These are phyloP conservation scores for Coemansia sp. DNA, from an alignment of 192 early-diverging fungal species.

Conservation along the genomic window DNA sequence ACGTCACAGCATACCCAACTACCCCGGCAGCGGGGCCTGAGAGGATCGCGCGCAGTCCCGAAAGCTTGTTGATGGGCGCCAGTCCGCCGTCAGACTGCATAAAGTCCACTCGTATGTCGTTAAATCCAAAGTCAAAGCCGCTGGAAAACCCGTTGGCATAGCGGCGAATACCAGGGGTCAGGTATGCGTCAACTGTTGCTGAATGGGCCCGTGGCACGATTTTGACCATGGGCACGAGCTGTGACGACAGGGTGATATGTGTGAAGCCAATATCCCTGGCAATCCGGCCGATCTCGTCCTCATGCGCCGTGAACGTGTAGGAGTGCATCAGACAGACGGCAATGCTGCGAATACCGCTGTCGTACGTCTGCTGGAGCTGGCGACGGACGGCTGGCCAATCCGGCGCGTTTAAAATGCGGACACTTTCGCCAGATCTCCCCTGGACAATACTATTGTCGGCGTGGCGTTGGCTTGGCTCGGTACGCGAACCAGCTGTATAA, in stretches of 20 bases:
- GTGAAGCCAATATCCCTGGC: constrained; percentile 75
- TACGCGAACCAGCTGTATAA: constrained; percentile 56
- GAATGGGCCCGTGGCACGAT: constrained; percentile 91
- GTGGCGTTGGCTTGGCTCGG: background rate
- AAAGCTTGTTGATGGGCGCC: constrained; percentile 79
- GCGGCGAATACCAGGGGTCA: constrained; percentile 85
- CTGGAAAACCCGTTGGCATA: constrained; percentile 83
- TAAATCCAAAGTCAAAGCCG: constrained; percentile 72
- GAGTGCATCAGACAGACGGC: constrained; percentile 94
- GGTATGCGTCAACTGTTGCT: constrained; percentile 87
- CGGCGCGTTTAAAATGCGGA: constrained; percentile 63
- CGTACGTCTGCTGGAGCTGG: constrained; percentile 61
- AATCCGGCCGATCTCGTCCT: constrained; percentile 63
- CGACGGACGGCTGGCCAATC: constrained; percentile 58
- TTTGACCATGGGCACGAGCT: constrained; percentile 90
- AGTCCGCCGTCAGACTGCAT: constrained; percentile 98
- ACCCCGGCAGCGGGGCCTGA: constrained; percentile 95
- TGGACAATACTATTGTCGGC: constrained; percentile 40
- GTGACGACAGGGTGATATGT: constrained; percentile 79
- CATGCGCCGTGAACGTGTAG: constrained; percentile 89
- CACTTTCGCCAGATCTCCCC: constrained; percentile 86
- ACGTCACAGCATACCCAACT: constrained; percentile 74
- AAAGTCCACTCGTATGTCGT: constrained; percentile 77
- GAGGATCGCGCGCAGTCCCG: constrained; percentile 86
- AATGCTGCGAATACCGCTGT: constrained; percentile 76